These are phyloP conservation scores for Aspergillus pseudoviridinutans DNA, from an alignment of 2,329 filamentous ascomycete genomes.

Conservation along the genomic window DNA sequence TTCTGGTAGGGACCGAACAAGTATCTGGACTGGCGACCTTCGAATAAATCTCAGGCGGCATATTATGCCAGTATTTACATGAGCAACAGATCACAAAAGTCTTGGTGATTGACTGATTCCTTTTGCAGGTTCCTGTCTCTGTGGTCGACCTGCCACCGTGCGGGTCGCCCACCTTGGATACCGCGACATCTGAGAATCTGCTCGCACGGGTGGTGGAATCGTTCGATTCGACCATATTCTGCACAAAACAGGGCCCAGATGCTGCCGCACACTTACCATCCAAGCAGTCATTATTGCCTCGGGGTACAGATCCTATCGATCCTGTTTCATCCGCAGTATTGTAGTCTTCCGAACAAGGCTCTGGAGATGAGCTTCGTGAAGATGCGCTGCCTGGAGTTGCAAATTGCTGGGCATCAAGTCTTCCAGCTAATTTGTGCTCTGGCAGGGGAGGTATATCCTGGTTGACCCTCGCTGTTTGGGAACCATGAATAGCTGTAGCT, in stretches of 20 bases:
- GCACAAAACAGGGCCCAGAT: neutral
- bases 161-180: neutral
- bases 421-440: neutral
- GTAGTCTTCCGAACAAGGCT: conserved; percentile 26
- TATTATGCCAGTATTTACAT: conserved; percentile 43
- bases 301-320: conserved; percentile 12
- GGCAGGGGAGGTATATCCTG: neutral
- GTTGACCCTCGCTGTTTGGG: neutral
- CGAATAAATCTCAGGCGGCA: conserved; percentile 38
- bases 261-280: neutral
- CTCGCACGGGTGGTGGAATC: neutral
- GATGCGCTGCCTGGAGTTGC: conserved; percentile 10
- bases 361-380: conserved; percentile 14
- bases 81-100: conserved; percentile 43
- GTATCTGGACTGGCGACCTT: conserved; percentile 28
- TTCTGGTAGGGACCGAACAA: neutral
- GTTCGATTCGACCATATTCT: neutral
- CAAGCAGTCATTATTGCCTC: conserved; percentile 1
- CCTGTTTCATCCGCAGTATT: conserved; percentile 29
- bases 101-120: conserved; percentile 30
- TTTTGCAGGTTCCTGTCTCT: conserved; percentile 9
- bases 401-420: neutral
- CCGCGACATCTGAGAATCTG: neutral
- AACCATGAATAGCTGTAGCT: neutral
- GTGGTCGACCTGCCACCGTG: conserved; percentile 10